phyloP scores from a whole-genome alignment of 148 eudicot genomes.

The Hydrangea macrophylla region DNA sequence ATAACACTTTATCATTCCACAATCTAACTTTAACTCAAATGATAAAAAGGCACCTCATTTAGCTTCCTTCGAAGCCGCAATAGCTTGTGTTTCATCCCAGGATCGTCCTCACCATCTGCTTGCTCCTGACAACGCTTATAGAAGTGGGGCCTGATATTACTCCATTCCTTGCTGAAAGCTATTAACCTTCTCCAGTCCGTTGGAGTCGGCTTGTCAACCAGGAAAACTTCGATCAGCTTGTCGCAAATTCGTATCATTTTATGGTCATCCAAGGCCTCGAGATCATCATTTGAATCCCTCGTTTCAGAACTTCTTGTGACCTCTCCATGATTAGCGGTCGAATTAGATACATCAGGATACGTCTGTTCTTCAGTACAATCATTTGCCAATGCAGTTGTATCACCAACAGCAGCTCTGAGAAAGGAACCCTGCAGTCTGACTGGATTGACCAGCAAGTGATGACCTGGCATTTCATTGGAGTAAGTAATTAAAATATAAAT shows the following conservation, averaged over 20 bases:
- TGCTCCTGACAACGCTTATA: slow-evolving; percentile 70
- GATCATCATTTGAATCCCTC: slow-evolving; percentile 19
- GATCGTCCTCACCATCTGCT: slow-evolving; percentile 70
- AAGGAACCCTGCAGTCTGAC: slow-evolving; percentile 28
- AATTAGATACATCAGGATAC: slow-evolving; percentile 20
- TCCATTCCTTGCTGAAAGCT: slow-evolving; percentile 79
- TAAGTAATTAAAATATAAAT: no score
- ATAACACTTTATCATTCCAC: no score
- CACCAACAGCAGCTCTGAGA: slow-evolving; percentile 27
- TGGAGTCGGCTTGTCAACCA: slow-evolving; percentile 85
- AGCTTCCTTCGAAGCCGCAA: slow-evolving; percentile 78
- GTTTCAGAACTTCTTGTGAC: slow-evolving; percentile 16
- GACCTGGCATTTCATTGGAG: slow-evolving; percentile 37
- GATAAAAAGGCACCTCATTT: slow-evolving; percentile 56
- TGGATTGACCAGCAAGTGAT: slow-evolving; percentile 15
- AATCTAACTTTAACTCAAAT: no score
- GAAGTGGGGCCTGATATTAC: slow-evolving; percentile 62
- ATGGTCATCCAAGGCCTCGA: slow-evolving; percentile 33
- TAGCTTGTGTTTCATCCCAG: slow-evolving; percentile 68
- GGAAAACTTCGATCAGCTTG: slow-evolving; percentile 74
- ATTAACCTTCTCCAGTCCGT: slow-evolving; percentile 86
- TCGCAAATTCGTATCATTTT: slow-evolving; percentile 75
- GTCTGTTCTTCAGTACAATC: slow-evolving; percentile 29
- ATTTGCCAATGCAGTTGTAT: slow-evolving; percentile 32
- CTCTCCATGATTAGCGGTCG: slow-evolving; percentile 15